Base-by-base conservation (phyloP, 2,329 filamentous ascomycete species). In the Periconia sp. region DNA sequence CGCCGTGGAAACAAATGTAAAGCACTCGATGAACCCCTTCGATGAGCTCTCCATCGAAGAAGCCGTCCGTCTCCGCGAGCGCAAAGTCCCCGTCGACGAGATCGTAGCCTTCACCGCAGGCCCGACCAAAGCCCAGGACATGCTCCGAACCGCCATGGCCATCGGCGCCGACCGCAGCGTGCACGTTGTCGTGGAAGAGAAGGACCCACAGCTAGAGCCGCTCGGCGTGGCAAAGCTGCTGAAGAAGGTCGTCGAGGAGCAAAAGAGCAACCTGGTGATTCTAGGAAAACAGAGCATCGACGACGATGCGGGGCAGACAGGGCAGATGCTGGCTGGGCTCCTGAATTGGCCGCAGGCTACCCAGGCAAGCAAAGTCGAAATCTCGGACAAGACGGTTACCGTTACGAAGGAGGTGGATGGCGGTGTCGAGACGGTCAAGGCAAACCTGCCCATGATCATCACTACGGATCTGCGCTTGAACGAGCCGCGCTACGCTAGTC, bases 11-110 rank as follows among this genome's bases (percentile, higher is more conserved):
- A 96, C 89, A 41, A 81, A 86, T 54, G 91, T 97, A 66, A 97
- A 97, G 76, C 92, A 97, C 81, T 92, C 87, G 70, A 92, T 99
- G 84, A 99, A 97, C 80, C 94, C 94, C 15, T 99, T 99, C 76
- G 94, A 99, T 79, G 94, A 99, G 73, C 88, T 99, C 65, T 95
- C 91, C 30, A 85, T 99, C 72, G 94, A 99, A 76, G 94, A 97
- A 78, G 89, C 92, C 37, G 89, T 96, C 37, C 90, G 89, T 28
- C 87, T 99, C 68, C 92, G 94, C 72, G 92, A 97, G 73, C 88
- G 89, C 78, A 65, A 66, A 44, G 38, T 48, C 53, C 86, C 87
- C 62, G 92, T 99, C 50, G 86, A 91, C 58, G 91, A 96, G 71
- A 97, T 99, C 66, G 85, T 94, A 69, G 85, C 89, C 60, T 84